phyloP scores from a whole-genome alignment of 2,329 filamentous ascomycete species.

The Diaporthe sp. region DNA sequence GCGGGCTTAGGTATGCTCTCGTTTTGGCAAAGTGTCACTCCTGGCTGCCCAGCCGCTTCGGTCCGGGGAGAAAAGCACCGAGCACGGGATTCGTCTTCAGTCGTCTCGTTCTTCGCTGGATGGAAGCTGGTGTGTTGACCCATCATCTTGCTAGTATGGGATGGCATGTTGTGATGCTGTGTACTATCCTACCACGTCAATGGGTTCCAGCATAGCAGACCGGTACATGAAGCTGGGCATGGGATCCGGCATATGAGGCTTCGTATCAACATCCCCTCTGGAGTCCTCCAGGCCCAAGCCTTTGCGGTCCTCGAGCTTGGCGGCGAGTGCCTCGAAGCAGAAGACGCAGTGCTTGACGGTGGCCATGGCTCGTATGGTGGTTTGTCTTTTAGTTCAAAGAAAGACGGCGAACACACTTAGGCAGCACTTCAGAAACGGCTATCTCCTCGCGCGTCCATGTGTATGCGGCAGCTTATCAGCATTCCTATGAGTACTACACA shows the following conservation, averaged over 20 bases:
- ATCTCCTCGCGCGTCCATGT: no score
- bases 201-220: no score
- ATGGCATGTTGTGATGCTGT: background rate
- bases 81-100: background rate
- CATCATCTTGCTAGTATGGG: background rate
- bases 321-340: constrained; percentile 90
- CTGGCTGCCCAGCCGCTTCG: background rate
- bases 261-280: constrained; percentile 59
- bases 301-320: constrained; percentile 79
- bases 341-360: constrained; percentile 87
- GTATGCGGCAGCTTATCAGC: no score
- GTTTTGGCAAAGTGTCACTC: background rate
- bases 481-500: no score
- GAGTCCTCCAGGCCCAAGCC: constrained; percentile 77
- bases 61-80: background rate
- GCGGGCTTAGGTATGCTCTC: background rate
- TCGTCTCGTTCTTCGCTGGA: background rate
- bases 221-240: no score
- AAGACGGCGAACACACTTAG: background rate
- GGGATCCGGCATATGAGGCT: no score
- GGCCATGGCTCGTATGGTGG: constrained; percentile 75
- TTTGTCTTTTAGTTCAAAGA: background rate
- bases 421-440: no score
- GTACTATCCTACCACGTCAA: no score
- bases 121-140: background rate